Percentiles rank a stretch among this genome's conserved stretches.
phyloP scores from a whole-genome alignment of 495 filamentous ascomycete species.

The Umbilicaria muhlenbergii region DNA sequence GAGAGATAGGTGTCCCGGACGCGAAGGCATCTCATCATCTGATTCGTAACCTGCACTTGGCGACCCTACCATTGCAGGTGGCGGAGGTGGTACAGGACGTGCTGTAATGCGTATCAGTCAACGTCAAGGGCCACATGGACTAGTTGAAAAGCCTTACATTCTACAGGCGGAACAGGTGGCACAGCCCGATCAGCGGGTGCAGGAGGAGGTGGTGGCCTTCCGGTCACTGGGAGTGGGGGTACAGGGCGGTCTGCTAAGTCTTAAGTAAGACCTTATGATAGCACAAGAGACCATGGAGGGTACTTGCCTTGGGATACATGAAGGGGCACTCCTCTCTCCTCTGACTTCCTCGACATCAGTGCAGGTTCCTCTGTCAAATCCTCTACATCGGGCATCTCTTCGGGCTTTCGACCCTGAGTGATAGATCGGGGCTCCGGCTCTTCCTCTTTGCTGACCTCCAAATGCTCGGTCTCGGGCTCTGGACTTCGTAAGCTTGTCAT shows the following conservation, averaged over 20 bases:
- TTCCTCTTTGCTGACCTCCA: constrained; percentile 28
- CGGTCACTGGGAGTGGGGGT: constrained; percentile 30
- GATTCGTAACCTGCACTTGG: constrained; percentile 74
- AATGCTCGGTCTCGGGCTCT: constrained; percentile 23
- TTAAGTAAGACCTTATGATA: background rate
- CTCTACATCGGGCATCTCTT: constrained; percentile 46
- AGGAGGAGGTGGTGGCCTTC: constrained; percentile 31
- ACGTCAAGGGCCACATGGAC: constrained; percentile 9
- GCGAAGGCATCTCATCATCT: constrained; percentile 81
- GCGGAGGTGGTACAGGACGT: constrained; percentile 37
- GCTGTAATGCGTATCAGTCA: constrained; percentile 29
- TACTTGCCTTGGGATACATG: constrained; percentile 38
- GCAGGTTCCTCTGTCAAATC: constrained; percentile 36
- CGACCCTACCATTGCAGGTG: constrained; percentile 35
- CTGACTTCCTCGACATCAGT: constrained; percentile 25
- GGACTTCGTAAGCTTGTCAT: constrained; percentile 37
- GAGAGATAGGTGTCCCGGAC: constrained; percentile 32
- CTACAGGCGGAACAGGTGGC: constrained; percentile 53
- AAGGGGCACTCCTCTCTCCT: constrained; percentile 28
- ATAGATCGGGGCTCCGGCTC: constrained; percentile 21
- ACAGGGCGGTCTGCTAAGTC: constrained; percentile 26
- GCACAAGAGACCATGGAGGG: background rate
- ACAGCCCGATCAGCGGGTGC: constrained; percentile 46
- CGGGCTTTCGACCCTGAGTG: constrained; percentile 27
- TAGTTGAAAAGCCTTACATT: constrained; percentile 36